These are phyloP conservation scores for Sporothrix curviconia DNA, from an alignment of 2,329 filamentous ascomycete species.

Conservation along the genomic window DNA sequence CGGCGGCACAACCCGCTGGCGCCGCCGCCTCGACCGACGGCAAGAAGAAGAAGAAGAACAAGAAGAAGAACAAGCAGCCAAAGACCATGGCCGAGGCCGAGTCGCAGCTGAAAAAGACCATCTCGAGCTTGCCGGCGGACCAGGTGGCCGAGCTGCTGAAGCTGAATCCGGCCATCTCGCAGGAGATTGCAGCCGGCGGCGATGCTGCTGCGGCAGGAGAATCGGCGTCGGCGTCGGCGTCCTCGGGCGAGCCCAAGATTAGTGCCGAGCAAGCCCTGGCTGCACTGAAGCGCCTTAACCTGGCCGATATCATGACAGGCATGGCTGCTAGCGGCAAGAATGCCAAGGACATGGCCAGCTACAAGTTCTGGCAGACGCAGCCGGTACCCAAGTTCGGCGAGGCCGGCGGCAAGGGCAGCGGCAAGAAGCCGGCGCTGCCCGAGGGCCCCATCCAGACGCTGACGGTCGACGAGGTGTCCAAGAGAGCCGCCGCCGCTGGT, in stretches of 20 bases:
- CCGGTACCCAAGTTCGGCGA: constrained; percentile 81
- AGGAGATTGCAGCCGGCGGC: constrained; percentile 40
- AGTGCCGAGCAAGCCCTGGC: constrained; percentile 39
- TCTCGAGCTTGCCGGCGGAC: constrained; percentile 47
- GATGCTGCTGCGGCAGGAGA: not conserved
- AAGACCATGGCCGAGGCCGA: constrained; percentile 31
- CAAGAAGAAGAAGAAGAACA: constrained; percentile 63
- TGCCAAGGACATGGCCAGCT: constrained; percentile 89
- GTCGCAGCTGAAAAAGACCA: constrained; percentile 42
- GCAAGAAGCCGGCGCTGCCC: constrained; percentile 37
- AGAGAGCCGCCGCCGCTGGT: constrained; percentile 68
- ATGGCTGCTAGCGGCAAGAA: constrained; percentile 77
- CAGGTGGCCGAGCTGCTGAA: constrained; percentile 61
- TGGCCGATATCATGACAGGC: constrained; percentile 68
- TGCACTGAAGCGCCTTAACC: constrained; percentile 55
- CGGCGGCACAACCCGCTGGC: not conserved
- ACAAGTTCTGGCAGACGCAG: constrained; percentile 99
- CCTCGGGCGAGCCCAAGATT: constrained; percentile 20
- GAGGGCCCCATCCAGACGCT: constrained; percentile 83
- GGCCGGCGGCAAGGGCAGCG: constrained; percentile 21
- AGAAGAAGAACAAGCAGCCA: constrained; percentile 50
- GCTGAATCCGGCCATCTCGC: constrained; percentile 65
- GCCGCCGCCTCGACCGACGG: constrained; percentile 27
- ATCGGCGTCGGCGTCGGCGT: constrained; percentile 19
- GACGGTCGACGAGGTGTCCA: constrained; percentile 70